Base-by-base conservation (phyloP, 352 stramenopile species). In the Pythium monospermum region DNA sequence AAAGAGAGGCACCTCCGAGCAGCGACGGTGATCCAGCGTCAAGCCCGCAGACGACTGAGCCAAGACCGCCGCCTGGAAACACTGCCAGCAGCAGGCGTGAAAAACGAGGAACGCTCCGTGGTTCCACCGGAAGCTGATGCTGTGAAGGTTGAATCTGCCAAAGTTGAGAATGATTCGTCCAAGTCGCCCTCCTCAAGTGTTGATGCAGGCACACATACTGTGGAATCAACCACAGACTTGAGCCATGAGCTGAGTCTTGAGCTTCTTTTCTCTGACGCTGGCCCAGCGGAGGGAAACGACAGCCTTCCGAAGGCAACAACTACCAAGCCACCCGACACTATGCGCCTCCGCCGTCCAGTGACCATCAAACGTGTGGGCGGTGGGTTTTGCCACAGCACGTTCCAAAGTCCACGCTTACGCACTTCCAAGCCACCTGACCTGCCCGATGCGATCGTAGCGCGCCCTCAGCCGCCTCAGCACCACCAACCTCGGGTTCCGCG, bases 241-340 rank as follows among this genome's bases (percentile, higher is more conserved):
- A 62, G 37, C 21, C 51, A 59, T 56, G 71, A 69, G 13, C 66
- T 82, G 33, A 83, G 74, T 46, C 60, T 85, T 18, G 74, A 85
- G 26, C 50, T 85, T 38, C 59, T 85, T 22, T 82, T 85, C 46
- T 82, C 74, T 2, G 70, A 25, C 60, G 69, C 44, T n/a, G n/a
- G n/a, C n/a, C n/a, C n/a, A n/a, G n/a, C n/a, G n/a, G n/a, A n/a
- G n/a, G n/a, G n/a, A n/a, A n/a, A n/a, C n/a, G n/a, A n/a, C n/a
- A n/a, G n/a, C n/a, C n/a, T n/a, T n/a, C n/a, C n/a, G n/a, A n/a
- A n/a, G n/a, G n/a, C n/a, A n/a, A n/a, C n/a, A n/a, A n/a, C n/a
- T n/a, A n/a, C n/a, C n/a, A n/a, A n/a, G n/a, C n/a, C n/a, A n/a
- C n/a, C n/a, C n/a, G n/a, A n/a, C n/a, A n/a, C n/a, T n/a, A n/a